Base-by-base conservation (phyloP, 1,139 yeast species). In the Blastobotrys elegans region DNA sequence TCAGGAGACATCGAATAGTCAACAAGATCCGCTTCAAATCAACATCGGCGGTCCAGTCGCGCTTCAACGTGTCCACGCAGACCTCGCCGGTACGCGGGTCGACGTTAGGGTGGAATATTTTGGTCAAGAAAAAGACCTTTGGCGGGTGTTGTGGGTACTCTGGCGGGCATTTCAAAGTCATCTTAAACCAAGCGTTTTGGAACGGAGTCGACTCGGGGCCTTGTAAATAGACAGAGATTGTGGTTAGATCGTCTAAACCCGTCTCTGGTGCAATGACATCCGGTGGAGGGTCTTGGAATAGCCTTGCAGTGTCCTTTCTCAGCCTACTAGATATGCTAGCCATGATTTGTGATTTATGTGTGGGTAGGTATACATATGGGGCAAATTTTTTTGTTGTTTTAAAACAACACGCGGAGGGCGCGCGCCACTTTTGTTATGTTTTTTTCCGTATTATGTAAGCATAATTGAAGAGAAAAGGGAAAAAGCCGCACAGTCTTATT, bases 101-200 rank as follows among this genome's bases (percentile, higher is more conserved):
- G 24, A 85, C 78, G 60, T 85, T 85, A n/a, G 89, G 87, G 60
- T 85, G 95, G 38, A 82, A 79, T 53, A 84, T 80, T 16, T 76
- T 75, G 20, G 70, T 60, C 14, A 62, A 53, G 57, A 84, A 84
- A 50, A 57, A 67, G 31, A 84, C 76, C 29, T 57, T 59, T 1
- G 95, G 95, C 1, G 95, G 89, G 11, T 65, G 61, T 26, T 73
- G 62, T 0, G 95, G 95, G 57, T 86, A 86, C 29, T 68, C 71
- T 1, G 57, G 35, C 1, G 81, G 76, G 1, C 83, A 67, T 1
- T 60, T 54, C 21, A 84, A 74, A 3, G 61, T 63, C 31, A 85
- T 63, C 32, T 65, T 65, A 82, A 88, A 84, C 46, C 67, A 64
- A 2, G 82, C 82, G 11, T 72, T 69, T 44, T 70, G 70, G 57